phyloP scores from a whole-genome alignment of 1,139 yeast genomes.

The Casaregolazyma suthepensis region DNA sequence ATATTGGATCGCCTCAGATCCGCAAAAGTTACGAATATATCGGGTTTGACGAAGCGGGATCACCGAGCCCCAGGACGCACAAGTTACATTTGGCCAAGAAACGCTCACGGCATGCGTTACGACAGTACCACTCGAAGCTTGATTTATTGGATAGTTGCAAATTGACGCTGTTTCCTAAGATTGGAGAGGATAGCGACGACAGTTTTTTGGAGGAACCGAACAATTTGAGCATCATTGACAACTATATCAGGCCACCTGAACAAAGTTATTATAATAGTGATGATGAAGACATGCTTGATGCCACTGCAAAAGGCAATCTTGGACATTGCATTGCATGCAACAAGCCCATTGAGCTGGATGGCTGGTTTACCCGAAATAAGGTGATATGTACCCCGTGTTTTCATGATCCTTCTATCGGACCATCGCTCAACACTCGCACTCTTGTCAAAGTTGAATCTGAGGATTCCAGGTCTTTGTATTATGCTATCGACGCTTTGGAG shows the following conservation, averaged over 20 bases:
- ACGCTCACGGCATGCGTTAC: slow-evolving; percentile 2
- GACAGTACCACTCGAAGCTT: slow-evolving; percentile 42
- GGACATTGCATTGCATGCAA: slow-evolving; percentile 7
- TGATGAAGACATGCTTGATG: slow-evolving; percentile 9
- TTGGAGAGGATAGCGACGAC: slow-evolving; percentile 16
- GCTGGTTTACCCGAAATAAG: slow-evolving; percentile 3
- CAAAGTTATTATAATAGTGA: slow-evolving; percentile 9
- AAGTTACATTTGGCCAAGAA: slow-evolving; percentile 3
- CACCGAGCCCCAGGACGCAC: not conserved
- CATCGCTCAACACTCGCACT: not conserved
- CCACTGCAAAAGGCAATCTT: not conserved
- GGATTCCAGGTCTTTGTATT: slow-evolving; percentile 8
- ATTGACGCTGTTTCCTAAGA: slow-evolving; percentile 54
- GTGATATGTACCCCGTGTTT: slow-evolving; percentile 5
- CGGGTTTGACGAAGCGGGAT: not conserved
- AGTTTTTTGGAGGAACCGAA: slow-evolving; percentile 1
- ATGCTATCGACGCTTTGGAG: slow-evolving; percentile 2
- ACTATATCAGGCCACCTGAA: slow-evolving; percentile 17
- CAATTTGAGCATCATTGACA: slow-evolving; percentile 10
- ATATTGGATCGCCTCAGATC: not conserved
- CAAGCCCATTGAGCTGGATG: not conserved
- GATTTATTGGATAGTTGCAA: slow-evolving; percentile 58
- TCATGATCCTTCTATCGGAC: not conserved
- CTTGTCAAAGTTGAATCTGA: slow-evolving; percentile 10
- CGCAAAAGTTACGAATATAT: not conserved